A percentile compares a stretch with the other conserved stretches of the same genome.
Conservation (phyloP, 768 basidiomycete species). For the Glaciozyma antarctica region DNA sequence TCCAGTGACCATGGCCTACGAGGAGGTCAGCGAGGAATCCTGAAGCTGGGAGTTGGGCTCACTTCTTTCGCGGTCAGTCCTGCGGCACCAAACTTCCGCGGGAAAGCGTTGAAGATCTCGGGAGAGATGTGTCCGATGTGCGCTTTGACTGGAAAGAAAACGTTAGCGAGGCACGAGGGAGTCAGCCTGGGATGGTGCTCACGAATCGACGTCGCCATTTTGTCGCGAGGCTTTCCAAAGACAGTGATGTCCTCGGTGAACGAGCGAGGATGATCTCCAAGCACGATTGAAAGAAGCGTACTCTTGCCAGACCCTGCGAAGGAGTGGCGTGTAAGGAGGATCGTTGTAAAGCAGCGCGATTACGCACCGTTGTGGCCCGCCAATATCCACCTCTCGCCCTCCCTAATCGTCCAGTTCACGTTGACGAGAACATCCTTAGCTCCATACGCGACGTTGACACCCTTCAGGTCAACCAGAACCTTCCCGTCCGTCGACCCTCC, state of each 20-base stretch:
- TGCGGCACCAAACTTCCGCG: slow-evolving; percentile 38
- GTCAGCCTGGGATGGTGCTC: not conserved
- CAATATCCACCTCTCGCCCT: slow-evolving; percentile 82
- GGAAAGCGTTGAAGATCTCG: slow-evolving; percentile 85
- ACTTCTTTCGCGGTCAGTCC: slow-evolving; percentile 44
- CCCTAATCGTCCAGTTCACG: slow-evolving; percentile 70
- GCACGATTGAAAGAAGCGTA: slow-evolving; percentile 76
- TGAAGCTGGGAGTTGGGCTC: slow-evolving; percentile 31
- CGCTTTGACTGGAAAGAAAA: slow-evolving; percentile 46
- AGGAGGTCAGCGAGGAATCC: slow-evolving; percentile 41
- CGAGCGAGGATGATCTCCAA: slow-evolving; percentile 91
- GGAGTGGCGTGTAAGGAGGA: not conserved
- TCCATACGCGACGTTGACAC: slow-evolving; percentile 60
- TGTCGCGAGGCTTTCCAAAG: slow-evolving; percentile 55
- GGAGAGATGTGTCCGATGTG: slow-evolving; percentile 75
- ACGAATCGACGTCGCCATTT: slow-evolving; percentile 53
- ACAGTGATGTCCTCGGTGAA: slow-evolving; percentile 63
- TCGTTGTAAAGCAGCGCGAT: not conserved
- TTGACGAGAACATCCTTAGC: slow-evolving; percentile 50
- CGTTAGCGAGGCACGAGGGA: not conserved
- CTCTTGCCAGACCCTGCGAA: slow-evolving; percentile 80
- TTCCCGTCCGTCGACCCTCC: slow-evolving; percentile 6
- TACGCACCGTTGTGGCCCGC: slow-evolving; percentile 70
- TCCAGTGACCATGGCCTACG: slow-evolving; percentile 77
- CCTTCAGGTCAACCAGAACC: slow-evolving; percentile 53